These are phyloP conservation scores for Pezizomycotina sp. DNA, from an alignment of 2,329 filamentous ascomycete genomes.

Conservation along the genomic window DNA sequence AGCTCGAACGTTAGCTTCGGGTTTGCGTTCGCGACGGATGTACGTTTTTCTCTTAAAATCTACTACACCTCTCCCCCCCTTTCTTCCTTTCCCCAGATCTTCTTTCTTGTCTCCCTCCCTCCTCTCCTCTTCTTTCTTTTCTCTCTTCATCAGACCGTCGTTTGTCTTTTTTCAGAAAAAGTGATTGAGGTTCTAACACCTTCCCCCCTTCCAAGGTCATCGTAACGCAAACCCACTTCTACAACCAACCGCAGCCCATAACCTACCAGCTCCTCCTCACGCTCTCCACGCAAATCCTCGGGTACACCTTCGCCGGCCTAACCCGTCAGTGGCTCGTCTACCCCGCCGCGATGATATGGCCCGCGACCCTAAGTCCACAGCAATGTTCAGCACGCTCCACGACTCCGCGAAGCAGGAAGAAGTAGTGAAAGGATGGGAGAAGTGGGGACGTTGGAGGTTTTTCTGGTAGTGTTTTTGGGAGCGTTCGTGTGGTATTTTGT, in stretches of 20 bases:
- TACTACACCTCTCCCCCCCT: no score
- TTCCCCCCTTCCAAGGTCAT: slow-evolving; percentile 39
- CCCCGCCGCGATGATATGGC: slow-evolving; percentile 83
- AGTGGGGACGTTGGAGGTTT: slow-evolving; percentile 53
- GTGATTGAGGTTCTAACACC: slow-evolving; percentile 4
- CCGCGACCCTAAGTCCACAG: slow-evolving; percentile 68
- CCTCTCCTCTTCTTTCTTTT: no score
- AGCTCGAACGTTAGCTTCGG: slow-evolving; percentile 81
- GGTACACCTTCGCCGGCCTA: slow-evolving; percentile 72
- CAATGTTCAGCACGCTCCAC: slow-evolving; percentile 77
- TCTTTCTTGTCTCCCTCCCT: no score
- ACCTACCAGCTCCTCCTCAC: slow-evolving; percentile 68
- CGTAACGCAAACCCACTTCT: slow-evolving; percentile 78
- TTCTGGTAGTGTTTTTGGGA: slow-evolving; percentile 35
- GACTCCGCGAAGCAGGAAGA: slow-evolving; percentile 46
- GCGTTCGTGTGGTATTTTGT: slow-evolving; percentile 73
- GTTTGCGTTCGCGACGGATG: slow-evolving; percentile 76
- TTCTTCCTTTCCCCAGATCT: no score
- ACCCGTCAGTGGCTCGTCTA: slow-evolving; percentile 67
- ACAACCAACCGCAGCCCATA: slow-evolving; percentile 62
- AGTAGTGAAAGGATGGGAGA: slow-evolving; percentile 69
- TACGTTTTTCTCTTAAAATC: no score
- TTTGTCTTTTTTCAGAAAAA: not conserved
- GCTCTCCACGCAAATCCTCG: slow-evolving; percentile 70
- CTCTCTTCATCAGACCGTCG: not conserved